Evolutionary conservation across 2,329 filamentous ascomycete genomes (phyloP), one percentile per base, ranked within the genome.

Genomic region (Apiospora marii): DNA sequence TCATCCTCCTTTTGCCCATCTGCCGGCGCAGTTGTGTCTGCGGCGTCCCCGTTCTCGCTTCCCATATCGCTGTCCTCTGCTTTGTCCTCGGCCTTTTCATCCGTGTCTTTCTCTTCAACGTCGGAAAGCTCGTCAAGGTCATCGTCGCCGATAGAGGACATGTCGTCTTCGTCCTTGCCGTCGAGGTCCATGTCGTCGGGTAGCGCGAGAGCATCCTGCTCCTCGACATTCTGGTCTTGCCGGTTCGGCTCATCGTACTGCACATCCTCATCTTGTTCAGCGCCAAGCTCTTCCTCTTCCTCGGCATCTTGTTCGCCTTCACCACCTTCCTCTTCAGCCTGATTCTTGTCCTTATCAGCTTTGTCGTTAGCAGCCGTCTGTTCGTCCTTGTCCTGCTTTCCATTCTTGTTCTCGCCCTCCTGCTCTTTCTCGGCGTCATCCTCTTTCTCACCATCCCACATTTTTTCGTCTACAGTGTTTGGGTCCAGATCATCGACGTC

Each of bases 391-490:
- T 91, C 87, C 79, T 93, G 89, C 74, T 92, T 87, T 0, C 92
- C 92, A 78, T 94, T 92, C 27, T 93, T 85, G 73, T 94, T 88
- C 71, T 95, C 91, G 7, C 91, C 92, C 79, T 94, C 87, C 78
- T 94, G 93, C 64, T 98, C 93, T 76, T 96, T 96, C 68, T 96
- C 93, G 1, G 93, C 91, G 68, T 95, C 91, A 64, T 95, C 89
- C 61, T 94, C 92, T 70, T 92, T 91, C 67, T 92, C 91, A 51
- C 95, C 95, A 82, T 99, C 95, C 96, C 96, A 99, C 89, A 98
- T 95, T 86, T 98, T 99, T 84, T 99, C 97, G 80, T 99, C 97
- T 1, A 98, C 93, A 27, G 96, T 94, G 22, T 91, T 93, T 16
- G 94, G 92, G 77, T 98, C 96, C 58, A 98, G 86, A 78, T 97